Evolutionary conservation across 495 filamentous ascomycete species (phyloP), one percentile per base, ranked within the genome.

Genomic region (Cudoniella acicularis): DNA sequence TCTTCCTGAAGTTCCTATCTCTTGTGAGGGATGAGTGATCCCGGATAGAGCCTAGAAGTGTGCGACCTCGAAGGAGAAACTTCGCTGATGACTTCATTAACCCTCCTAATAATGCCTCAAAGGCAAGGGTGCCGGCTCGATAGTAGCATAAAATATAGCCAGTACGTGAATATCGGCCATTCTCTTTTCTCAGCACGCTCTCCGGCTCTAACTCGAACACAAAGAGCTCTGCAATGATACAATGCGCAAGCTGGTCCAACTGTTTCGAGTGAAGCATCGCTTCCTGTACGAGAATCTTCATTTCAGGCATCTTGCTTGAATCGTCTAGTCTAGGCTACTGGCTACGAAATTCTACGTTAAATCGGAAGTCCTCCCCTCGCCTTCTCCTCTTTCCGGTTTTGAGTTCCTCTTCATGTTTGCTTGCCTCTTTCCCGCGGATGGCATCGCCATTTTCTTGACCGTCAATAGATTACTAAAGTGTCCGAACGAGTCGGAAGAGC

Each of bases 381-480:
- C 27, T 54, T 40, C 54, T 54, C 50, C 54, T 54, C 18, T n/a
- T n/a, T n/a, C n/a, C n/a, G n/a, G n/a, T n/a, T n/a, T n/a, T n/a
- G n/a, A n/a, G n/a, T n/a, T n/a, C n/a, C n/a, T n/a, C n/a, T n/a
- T n/a, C n/a, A n/a, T n/a, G n/a, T n/a, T n/a, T n/a, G n/a, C n/a
- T n/a, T n/a, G n/a, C n/a, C n/a, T n/a, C n/a, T n/a, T n/a, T n/a
- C n/a, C n/a, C n/a, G n/a, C n/a, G 41, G 18, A 22, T 45, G 50
- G 36, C 10, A 52, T 59, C 11, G 23, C 57, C 53, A 52, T 22
- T 58, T 51, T 58, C 55, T 53, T 66, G 22, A 16, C 68, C 54
- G 56, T 66, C 60, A 24, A 66, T 57, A 47, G 64, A 66, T 27
- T 56, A 60, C 52, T 57, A 66, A 41, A 71, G 67, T 18, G 57